Evolutionary conservation across 805 yeast species (phyloP).

Genomic region (Alloascoidea hylecoeti): DNA sequence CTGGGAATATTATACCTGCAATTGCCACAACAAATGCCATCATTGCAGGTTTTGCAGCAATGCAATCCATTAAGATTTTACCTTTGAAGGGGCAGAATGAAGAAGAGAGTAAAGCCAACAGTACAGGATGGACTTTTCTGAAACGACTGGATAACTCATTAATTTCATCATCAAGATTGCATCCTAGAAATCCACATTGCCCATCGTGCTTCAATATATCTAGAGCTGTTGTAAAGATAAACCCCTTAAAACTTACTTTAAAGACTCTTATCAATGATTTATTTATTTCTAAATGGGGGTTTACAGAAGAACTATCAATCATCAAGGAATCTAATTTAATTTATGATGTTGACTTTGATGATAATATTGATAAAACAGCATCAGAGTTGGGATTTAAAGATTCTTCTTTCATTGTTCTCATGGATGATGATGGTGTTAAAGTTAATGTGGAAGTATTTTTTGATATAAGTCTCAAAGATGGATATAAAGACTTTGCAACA

Average conservation of each 20-base stretch:
- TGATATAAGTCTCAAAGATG: slow-evolving; percentile 11
- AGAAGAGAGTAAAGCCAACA: slow-evolving; percentile 12
- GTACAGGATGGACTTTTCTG: slow-evolving; percentile 5
- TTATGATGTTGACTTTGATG: slow-evolving; percentile 84
- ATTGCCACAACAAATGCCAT: slow-evolving; percentile 97
- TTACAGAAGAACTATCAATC: slow-evolving; percentile 39
- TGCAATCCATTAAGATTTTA: slow-evolving; percentile 51
- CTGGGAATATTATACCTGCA: slow-evolving; percentile 97
- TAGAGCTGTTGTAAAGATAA: slow-evolving; percentile 14
- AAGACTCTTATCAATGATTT: slow-evolving; percentile 31
- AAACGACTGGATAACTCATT: background rate
- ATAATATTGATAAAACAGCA: slow-evolving; percentile 39
- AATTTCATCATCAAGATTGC: slow-evolving; percentile 1
- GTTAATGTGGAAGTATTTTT: slow-evolving; percentile 53
- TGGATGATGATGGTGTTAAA: slow-evolving; percentile 65
- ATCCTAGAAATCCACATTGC: background rate
- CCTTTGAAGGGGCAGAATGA: slow-evolving; percentile 35
- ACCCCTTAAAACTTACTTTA: slow-evolving; percentile 21
- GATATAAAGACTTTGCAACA: background rate
- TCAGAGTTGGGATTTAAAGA: slow-evolving; percentile 34
- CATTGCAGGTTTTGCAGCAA: slow-evolving; percentile 76
- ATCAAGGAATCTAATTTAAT: slow-evolving; percentile 46
- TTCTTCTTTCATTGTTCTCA: slow-evolving; percentile 55
- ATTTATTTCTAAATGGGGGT: slow-evolving; percentile 35
- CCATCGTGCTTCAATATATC: slow-evolving; percentile 13